Base-by-base conservation (phyloP, 371 early-diverging fungal genomes). In the Catenaria anguillulae region DNA sequence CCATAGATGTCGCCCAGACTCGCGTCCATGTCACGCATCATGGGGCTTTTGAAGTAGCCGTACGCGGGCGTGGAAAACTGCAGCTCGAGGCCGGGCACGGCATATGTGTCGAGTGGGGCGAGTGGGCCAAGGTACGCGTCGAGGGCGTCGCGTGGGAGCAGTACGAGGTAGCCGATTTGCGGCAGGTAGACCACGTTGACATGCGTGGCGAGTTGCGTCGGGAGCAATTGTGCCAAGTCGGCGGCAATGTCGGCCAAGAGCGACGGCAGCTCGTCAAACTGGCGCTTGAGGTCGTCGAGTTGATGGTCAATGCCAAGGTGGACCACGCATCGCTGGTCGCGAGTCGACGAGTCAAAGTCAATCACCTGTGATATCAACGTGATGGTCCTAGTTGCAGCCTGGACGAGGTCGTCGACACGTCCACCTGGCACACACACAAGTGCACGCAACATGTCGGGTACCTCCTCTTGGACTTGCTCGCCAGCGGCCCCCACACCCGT, bases 1-100 rank as follows among this genome's bases (percentile, higher is more conserved):
- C 52, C 52, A 8, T 15, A 29, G 15, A 50, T 13, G 31, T 50
- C 52, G 26, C 52, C 52, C 1, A 50, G 21, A 8, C 10, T 4
- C 26, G 10, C 31, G 31, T 50, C 52, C 15, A 50, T 26, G 21
- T 26, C 52, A 23, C 52, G 52, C 29, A 50, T 24, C 29, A 66
- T 65, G 29, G 69, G 43, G 40, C 66, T 66, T 37, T 68, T 70
- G 56, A 65, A 70, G 35, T 70, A 70, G 17, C 60, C 63, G 31
- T 70, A 65, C 37, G 61, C 58, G 45, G 68, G 67, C 1, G 71
- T 68, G n/a, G 66, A 65, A 37, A 70, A 70, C 67, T 66, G 66
- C 31, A 36, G 3, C 36, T n/a, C 52, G 29, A 50, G 26, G 8
- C 29, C 29, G 13, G 52, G 15, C 26, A 50, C 31, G 6, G 26